Conservation (phyloP, 345 rosid genomes). For the Carallia pectinifolia region DNA sequence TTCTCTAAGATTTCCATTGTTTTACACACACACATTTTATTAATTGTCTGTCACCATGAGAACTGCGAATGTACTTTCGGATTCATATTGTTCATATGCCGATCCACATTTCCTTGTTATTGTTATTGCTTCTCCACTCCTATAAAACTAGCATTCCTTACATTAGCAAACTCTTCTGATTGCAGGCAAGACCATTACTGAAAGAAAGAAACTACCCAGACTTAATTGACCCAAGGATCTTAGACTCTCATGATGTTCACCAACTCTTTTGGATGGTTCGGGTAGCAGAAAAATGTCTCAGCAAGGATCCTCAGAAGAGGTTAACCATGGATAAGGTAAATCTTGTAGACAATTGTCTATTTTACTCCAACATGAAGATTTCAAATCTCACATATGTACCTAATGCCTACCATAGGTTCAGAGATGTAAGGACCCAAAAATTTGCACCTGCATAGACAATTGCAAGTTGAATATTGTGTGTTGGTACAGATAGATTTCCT, state of each 20-base stretch:
- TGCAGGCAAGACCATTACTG: constrained; percentile 62
- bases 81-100: no score
- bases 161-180: background rate
- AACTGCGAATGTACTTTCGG: no score
- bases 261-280: constrained; percentile 72
- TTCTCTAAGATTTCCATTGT: no score
- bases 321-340: constrained; percentile 44
- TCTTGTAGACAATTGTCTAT: background rate
- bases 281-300: constrained; percentile 60
- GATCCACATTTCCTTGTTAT: no score
- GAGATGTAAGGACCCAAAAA: no score
- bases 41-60: background rate
- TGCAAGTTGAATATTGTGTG: no score
- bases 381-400: background rate
- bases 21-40: background rate
- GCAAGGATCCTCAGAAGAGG: constrained; percentile 57
- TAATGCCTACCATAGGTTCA: no score
- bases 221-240: constrained; percentile 51
- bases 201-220: constrained; percentile 60
- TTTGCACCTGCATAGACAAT: no score
- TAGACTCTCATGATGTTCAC: constrained; percentile 54
- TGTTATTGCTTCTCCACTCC: no score
- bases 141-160: background rate
- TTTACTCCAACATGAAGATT: background rate
- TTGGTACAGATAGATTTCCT: no score